These are phyloP conservation scores for Globisporangium parvum DNA, from an alignment of 352 stramenopile species.

Conservation along the genomic window DNA sequence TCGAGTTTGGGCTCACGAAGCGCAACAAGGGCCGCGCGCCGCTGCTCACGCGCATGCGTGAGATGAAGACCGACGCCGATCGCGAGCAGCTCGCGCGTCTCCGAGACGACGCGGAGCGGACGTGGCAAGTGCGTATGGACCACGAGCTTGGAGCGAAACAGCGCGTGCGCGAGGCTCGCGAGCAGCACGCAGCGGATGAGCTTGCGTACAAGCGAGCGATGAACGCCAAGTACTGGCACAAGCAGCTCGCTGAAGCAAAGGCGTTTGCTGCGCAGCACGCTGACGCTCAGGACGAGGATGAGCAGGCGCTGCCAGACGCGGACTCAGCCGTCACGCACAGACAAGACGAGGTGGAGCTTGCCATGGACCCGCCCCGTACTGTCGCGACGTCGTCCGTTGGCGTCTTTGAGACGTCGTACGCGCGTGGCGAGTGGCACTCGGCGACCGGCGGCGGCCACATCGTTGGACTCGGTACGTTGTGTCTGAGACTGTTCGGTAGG, in stretches of 20 bases:
- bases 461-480: slow-evolving; percentile 38
- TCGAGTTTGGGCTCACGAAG: slow-evolving; percentile 52
- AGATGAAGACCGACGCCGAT: slow-evolving; percentile 52
- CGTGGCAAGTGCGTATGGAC: slow-evolving; percentile 29
- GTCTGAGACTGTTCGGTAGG: neutral
- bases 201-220: slow-evolving; percentile 31
- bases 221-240: slow-evolving; percentile 69
- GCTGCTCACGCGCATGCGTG: slow-evolving; percentile 36
- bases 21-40: slow-evolving; percentile 51
- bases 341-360: neutral
- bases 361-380: neutral
- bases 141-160: slow-evolving; percentile 35
- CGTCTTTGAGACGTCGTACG: slow-evolving; percentile 45
- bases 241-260: slow-evolving; percentile 44
- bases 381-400: slow-evolving; percentile 37
- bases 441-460: slow-evolving; percentile 32
- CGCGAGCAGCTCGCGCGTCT: slow-evolving; percentile 22
- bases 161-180: slow-evolving; percentile 9
- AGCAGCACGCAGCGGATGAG: slow-evolving; percentile 20
- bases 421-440: slow-evolving; percentile 53
- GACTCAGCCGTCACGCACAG: too few relatives aligned
- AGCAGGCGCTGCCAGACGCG: slow-evolving; percentile 1
- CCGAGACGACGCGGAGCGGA: slow-evolving; percentile 38
- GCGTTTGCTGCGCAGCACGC: slow-evolving; percentile 42
- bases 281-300: slow-evolving; percentile 15